Evolutionary conservation across 1,284 basidiomycete species (phyloP).

Genomic region (Lignosus rhinocerotis): DNA sequence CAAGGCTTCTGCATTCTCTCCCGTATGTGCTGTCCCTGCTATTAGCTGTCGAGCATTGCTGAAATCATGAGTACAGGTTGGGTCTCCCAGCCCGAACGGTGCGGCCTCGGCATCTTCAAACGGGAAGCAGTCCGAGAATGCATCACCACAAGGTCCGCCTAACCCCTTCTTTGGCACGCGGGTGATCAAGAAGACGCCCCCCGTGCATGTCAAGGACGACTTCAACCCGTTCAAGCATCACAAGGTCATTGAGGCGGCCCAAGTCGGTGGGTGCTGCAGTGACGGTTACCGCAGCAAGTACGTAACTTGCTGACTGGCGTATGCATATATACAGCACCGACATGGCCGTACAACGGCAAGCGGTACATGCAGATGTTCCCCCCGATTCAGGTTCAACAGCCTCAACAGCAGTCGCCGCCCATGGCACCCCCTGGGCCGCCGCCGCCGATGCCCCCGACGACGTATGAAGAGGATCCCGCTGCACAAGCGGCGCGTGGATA

Average conservation of each 20-base stretch:
- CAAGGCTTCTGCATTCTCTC: slow-evolving; percentile 55
- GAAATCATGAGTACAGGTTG: slow-evolving; percentile 36
- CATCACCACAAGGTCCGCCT: slow-evolving; percentile 40
- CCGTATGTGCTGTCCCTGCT: slow-evolving; percentile 22
- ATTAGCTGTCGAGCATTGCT: neutral
- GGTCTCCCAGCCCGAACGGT: slow-evolving; percentile 37
- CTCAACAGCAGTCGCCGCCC: slow-evolving; percentile 56
- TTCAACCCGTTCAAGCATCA: slow-evolving; percentile 92
- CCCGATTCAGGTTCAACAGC: slow-evolving; percentile 48
- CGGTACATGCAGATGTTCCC: slow-evolving; percentile 81
- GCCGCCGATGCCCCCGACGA: slow-evolving; percentile 64
- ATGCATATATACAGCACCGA: slow-evolving; percentile 48
- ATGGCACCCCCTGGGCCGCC: slow-evolving; percentile 67
- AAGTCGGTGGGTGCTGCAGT: slow-evolving; percentile 58
- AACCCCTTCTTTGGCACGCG: slow-evolving; percentile 90
- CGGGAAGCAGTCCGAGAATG: slow-evolving; percentile 55
- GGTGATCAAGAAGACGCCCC: slow-evolving; percentile 67
- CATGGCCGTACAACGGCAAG: slow-evolving; percentile 90
- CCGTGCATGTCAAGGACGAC: slow-evolving; percentile 86
- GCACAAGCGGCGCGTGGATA: slow-evolving; percentile 63
- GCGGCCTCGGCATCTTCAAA: slow-evolving; percentile 49
- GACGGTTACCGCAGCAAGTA: neutral
- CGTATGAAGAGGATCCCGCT: slow-evolving; percentile 70
- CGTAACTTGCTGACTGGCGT: neutral
- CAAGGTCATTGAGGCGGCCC: slow-evolving; percentile 75